Conservation (phyloP, 2,329 filamentous ascomycete genomes). For the Colletotrichum costaricense region DNA sequence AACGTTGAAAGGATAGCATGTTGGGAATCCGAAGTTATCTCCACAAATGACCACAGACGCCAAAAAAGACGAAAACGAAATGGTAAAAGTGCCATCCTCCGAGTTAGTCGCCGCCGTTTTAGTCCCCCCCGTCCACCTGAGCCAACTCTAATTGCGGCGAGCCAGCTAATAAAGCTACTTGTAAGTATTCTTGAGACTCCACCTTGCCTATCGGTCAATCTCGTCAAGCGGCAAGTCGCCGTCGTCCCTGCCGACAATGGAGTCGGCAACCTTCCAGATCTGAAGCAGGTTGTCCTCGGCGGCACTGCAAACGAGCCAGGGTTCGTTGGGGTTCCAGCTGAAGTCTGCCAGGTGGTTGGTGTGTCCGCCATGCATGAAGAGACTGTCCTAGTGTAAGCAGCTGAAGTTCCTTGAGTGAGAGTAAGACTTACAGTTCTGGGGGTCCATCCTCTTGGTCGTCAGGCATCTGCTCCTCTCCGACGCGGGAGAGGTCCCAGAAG, state of each 20-base stretch:
- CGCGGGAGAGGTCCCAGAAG: slow-evolving; percentile 94
- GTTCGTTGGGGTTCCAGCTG: slow-evolving; percentile 96
- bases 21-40: slow-evolving; percentile 35
- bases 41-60: slow-evolving; percentile 29
- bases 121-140: not conserved
- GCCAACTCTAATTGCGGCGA: slow-evolving; percentile 1
- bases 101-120: slow-evolving; percentile 12
- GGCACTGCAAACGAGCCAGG: slow-evolving; percentile 95
- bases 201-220: slow-evolving; percentile 68
- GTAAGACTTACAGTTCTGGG: slow-evolving; percentile 78
- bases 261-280: slow-evolving; percentile 89
- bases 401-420: not conserved
- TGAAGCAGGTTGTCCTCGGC: slow-evolving; percentile 98
- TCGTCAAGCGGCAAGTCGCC: slow-evolving; percentile 82
- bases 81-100: slow-evolving; percentile 13
- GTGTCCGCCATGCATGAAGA: slow-evolving; percentile 99
- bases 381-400: slow-evolving; percentile 56
- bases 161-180: slow-evolving; percentile 10
- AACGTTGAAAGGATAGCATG: slow-evolving; percentile 5
- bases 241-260: slow-evolving; percentile 82
- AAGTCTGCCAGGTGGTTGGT: slow-evolving; percentile 98
- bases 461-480: slow-evolving; percentile 93
- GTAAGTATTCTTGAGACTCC: slow-evolving; percentile 25
- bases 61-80: slow-evolving; percentile 30
- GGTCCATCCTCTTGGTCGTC: slow-evolving; percentile 96